A percentile compares a stretch with the other conserved stretches of the same genome.
Evolutionary conservation across 345 rosid genomes (phyloP).

Genomic region (Heritiera fomes): DNA sequence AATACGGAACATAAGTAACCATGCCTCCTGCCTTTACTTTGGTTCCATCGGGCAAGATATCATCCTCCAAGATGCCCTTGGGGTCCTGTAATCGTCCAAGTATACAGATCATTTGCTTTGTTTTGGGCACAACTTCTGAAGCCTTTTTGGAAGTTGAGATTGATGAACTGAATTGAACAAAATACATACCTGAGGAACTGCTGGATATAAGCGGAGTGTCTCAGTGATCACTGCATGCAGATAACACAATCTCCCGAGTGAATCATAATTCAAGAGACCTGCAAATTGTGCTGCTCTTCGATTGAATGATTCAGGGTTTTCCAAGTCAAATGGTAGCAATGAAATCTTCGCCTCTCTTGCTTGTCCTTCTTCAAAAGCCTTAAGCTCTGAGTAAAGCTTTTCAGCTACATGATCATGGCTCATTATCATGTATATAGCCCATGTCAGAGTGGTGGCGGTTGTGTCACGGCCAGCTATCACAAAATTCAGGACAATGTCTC

Average conservation of each 20-base stretch:
- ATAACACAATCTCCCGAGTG: conserved; percentile 67
- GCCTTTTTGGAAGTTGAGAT: neutral
- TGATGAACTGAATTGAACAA: neutral
- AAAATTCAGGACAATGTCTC: conserved; percentile 87
- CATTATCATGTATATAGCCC: conserved; percentile 88
- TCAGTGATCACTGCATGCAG: conserved; percentile 88
- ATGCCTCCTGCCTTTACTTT: conserved; percentile 92
- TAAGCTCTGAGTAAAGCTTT: conserved; percentile 67
- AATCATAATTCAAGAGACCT: conserved; percentile 63
- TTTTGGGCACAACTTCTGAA: neutral
- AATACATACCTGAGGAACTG: conserved; percentile 81
- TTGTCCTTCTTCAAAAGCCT: conserved; percentile 57
- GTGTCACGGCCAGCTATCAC: conserved; percentile 97
- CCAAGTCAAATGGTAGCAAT: conserved; percentile 37
- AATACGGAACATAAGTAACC: conserved; percentile 98
- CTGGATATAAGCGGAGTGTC: conserved; percentile 87
- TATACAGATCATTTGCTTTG: neutral
- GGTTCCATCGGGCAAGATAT: conserved; percentile 87
- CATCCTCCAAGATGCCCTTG: conserved; percentile 77
- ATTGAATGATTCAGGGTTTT: conserved; percentile 52
- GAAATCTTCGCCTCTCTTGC: conserved; percentile 52
- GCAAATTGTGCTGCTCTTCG: conserved; percentile 59
- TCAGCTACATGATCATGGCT: conserved; percentile 56
- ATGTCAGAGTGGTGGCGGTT: conserved; percentile 90
- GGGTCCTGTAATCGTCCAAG: conserved; percentile 58